A percentile compares a stretch with the other conserved stretches of the same genome.
Conservation (phyloP, 1,139 yeast species). For the Suhomyces terraborum region DNA sequence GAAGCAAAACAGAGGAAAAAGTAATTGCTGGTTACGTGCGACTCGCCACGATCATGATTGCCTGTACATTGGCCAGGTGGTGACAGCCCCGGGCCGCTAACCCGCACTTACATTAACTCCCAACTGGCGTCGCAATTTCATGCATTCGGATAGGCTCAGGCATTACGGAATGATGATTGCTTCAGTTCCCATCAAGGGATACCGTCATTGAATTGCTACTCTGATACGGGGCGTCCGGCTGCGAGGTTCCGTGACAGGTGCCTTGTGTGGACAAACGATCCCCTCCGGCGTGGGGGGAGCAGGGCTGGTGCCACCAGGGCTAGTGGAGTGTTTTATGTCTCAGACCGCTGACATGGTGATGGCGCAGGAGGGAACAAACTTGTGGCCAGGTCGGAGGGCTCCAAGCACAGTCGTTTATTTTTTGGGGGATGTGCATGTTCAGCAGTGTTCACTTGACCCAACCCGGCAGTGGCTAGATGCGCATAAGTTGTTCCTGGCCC, state of each 20-base stretch:
- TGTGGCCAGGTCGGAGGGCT: not conserved
- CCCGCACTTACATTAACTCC: not conserved
- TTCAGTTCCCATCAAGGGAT: no score
- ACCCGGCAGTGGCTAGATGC: no score
- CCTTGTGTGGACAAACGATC: not conserved
- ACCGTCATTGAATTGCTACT: not conserved
- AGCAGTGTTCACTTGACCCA: no score
- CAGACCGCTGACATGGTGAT: no score
- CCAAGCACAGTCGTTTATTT: no score
- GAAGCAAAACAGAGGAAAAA: slow-evolving; percentile 10
- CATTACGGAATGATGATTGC: not conserved
- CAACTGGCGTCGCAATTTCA: not conserved
- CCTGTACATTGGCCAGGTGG: no score
- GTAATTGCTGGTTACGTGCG: slow-evolving; percentile 8
- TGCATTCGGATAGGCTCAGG: not conserved
- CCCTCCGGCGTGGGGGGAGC: no score
- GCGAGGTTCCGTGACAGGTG: not conserved
- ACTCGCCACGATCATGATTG: slow-evolving; percentile 10
- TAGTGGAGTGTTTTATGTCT: no score
- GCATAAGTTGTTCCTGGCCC: no score
- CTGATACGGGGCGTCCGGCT: not conserved
- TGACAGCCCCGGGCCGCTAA: not conserved
- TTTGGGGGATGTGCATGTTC: not conserved
- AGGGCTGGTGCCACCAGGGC: no score
- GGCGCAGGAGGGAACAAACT: not conserved